Percentiles rank a stretch among this genome's conserved stretches.
Conservation (phyloP, 1,139 yeast species). For the Keqinozyma sinolaborantium region DNA sequence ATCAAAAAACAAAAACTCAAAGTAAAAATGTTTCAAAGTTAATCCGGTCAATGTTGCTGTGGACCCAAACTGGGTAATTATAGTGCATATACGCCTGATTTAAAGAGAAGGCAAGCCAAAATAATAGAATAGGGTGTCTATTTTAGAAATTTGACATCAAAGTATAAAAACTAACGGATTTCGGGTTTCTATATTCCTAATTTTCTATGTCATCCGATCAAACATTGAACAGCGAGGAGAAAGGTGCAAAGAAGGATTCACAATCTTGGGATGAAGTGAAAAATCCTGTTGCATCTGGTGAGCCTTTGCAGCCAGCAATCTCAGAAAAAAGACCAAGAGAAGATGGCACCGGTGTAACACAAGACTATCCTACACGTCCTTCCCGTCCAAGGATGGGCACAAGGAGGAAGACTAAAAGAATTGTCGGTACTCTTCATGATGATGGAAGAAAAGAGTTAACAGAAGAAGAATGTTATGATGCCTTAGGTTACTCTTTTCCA, state of each 20-base stretch:
- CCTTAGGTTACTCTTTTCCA: constrained; percentile 26
- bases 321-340: not conserved
- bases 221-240: constrained; percentile 7
- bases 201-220: constrained; percentile 12
- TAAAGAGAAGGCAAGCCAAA: too few species aligned
- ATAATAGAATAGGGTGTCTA: too few species aligned
- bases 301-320: constrained; percentile 1
- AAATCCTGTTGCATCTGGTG: not conserved
- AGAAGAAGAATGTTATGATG: constrained; percentile 30
- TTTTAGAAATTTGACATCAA: too few species aligned
- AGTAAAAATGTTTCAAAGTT: too few species aligned
- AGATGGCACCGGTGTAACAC: not conserved
- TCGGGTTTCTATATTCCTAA: too few species aligned
- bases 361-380: constrained; percentile 1
- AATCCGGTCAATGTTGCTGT: too few species aligned
- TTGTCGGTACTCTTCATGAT: constrained; percentile 10
- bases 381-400: constrained; percentile 5
- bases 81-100: too few species aligned
- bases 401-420: constrained; percentile 7
- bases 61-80: too few species aligned
- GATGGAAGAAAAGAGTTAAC: constrained; percentile 23
- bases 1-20: too few species aligned
- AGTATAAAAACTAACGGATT: too few species aligned
- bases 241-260: constrained; percentile 3
- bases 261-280: not conserved